Base-by-base conservation (phyloP, 805 yeast species). In the Suhomyces emberorum region DNA sequence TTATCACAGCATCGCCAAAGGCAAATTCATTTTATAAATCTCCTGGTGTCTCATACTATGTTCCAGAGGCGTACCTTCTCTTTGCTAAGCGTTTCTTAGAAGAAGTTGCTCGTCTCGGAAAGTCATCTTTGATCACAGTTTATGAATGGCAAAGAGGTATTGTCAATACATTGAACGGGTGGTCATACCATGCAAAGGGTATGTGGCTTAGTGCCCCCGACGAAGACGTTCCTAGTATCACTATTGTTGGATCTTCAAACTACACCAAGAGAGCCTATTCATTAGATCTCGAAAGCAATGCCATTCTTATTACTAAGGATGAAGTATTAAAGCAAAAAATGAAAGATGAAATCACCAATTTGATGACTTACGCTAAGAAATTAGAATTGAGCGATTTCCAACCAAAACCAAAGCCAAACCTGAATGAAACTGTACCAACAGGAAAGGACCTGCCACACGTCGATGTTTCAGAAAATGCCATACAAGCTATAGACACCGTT, bases 181-280 rank as follows among this genome's bases (percentile, higher is more conserved):
- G 98, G 98, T 86, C 97, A 0, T 93, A 93, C 58, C 98, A 93
- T 55, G 98, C 98, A 10, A 93, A 93, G 55, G 98, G 98, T 1
- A 64, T 91, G 4, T 93, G 98, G 98, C 62, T 86, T 0, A 69
- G 76, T 7, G 65, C 69, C 9, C 83, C 88, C 0, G 69, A 62
- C 2, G 83, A 78, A 30, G 43, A 48, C 0, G 52, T 55, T 9
- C 96, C 97, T 1, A 71, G 82, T 14, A 62, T 87, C 9, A 86
- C 96, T 0, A 77, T 89, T 5, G 72, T 93, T 33, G 98, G 98
- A 0, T 86, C 96, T 1, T 88, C 97, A 0, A 93, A 93, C 57
- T 93, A 88, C 59, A 93, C 98, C 0, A 77, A 83, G 44, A 71
- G 98, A 42, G 89, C 97, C 0, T 91, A 91, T 52, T 72, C 83